A percentile compares a stretch with the other conserved stretches of the same genome.
Evolutionary conservation across 768 basidiomycete genomes (phyloP).

Genomic region (Russula earlei): DNA sequence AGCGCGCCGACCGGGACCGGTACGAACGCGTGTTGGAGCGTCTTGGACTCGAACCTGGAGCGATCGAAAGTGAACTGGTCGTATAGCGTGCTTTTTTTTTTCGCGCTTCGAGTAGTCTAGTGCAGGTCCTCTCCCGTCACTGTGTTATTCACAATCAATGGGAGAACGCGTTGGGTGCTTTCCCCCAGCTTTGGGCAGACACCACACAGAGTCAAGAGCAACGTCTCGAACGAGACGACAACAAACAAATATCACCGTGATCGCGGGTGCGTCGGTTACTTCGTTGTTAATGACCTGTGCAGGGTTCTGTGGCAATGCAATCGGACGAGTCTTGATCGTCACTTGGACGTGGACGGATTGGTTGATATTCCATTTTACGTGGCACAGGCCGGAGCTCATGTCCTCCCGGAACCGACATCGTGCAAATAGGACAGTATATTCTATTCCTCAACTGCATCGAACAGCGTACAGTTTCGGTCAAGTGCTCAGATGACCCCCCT

Average conservation of each 20-base stretch:
- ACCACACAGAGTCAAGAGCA: too few species aligned
- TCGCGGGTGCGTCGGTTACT: too few species aligned
- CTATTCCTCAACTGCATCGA: neutral
- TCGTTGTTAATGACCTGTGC: neutral
- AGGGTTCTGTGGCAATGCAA: neutral
- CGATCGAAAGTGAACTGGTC: slow-evolving; percentile 86
- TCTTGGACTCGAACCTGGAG: slow-evolving; percentile 65
- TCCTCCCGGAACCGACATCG: neutral
- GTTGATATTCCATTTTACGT: neutral
- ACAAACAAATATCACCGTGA: too few species aligned
- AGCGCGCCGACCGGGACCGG: slow-evolving; percentile 48
- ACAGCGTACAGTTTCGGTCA: too few species aligned
- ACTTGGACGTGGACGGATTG: neutral
- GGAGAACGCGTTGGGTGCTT: too few species aligned
- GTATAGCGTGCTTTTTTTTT: slow-evolving; percentile 39
- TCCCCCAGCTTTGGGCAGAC: too few species aligned
- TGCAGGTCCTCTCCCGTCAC: too few species aligned
- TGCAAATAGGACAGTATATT: neutral
- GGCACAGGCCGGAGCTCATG: neutral
- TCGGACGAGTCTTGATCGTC: neutral
- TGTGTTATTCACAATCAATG: too few species aligned
- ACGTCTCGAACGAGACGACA: too few species aligned
- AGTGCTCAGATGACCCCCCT: too few species aligned
- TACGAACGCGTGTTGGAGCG: slow-evolving; percentile 66
- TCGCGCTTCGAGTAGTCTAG: slow-evolving; percentile 12